phyloP scores from a whole-genome alignment of 306 rosid species.

The Dalbergia cultrata region DNA sequence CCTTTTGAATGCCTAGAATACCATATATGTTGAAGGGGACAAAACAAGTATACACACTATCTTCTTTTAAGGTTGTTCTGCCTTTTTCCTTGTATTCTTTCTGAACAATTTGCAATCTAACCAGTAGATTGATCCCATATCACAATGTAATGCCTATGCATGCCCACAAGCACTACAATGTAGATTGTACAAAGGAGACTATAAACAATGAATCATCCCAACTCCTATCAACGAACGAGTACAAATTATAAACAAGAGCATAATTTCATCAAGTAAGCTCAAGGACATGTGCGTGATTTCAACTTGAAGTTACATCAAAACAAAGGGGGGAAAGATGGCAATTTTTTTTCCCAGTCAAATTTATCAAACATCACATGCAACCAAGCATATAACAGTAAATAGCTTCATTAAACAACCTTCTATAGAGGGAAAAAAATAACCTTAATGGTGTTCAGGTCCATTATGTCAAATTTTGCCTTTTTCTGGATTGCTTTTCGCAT shows the following conservation, averaged over 20 bases:
- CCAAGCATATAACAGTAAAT: neutral
- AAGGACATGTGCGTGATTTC: neutral
- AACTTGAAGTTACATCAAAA: neutral
- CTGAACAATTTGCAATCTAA: no score
- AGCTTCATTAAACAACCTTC: constrained; percentile 18
- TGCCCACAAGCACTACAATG: no score
- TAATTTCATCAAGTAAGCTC: neutral
- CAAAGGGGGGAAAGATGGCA: constrained; percentile 2
- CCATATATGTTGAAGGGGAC: no score
- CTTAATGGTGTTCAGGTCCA: constrained; percentile 84
- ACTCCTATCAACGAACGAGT: no score
- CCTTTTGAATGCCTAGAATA: no score
- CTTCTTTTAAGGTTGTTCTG: no score
- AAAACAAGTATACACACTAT: neutral
- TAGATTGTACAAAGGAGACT: no score
- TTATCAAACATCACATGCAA: constrained; percentile 7
- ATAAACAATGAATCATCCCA: no score
- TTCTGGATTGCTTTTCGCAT: constrained; percentile 91
- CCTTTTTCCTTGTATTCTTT: no score
- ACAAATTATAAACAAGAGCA: neutral
- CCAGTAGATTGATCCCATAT: no score
- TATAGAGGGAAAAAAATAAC: constrained; percentile 43
- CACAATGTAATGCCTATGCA: no score
- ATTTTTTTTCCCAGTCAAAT: neutral
- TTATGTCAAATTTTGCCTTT: constrained; percentile 97